These are phyloP conservation scores for Penicillium psychrosexuale DNA, from an alignment of 2,329 filamentous ascomycete species.

Conservation along the genomic window DNA sequence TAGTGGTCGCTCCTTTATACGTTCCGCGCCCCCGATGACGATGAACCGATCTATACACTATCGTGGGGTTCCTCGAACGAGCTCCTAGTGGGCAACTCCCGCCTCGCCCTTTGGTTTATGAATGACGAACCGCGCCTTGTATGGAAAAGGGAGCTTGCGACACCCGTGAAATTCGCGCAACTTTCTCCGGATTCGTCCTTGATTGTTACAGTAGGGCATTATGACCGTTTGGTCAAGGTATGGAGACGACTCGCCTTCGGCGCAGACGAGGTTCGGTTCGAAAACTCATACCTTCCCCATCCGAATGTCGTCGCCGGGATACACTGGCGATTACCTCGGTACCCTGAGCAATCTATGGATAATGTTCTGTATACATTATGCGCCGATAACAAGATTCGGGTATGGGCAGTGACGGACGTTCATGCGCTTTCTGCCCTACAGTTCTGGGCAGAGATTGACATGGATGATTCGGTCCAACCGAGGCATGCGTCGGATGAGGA, in stretches of 20 bases:
- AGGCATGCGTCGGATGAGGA: slow-evolving; percentile 42
- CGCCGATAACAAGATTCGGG: slow-evolving; percentile 71
- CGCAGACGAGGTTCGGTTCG: slow-evolving; percentile 77
- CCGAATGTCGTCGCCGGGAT: slow-evolving; percentile 74
- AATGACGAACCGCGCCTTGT: slow-evolving; percentile 49
- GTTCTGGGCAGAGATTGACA: slow-evolving; percentile 77
- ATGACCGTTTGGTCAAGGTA: slow-evolving; percentile 84
- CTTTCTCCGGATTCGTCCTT: slow-evolving; percentile 86
- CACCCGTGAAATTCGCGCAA: slow-evolving; percentile 66
- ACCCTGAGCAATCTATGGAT: slow-evolving; percentile 73
- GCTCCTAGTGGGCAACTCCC: slow-evolving; percentile 70
- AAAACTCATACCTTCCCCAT: slow-evolving; percentile 87
- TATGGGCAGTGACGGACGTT: slow-evolving; percentile 78
- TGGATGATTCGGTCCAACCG: slow-evolving; percentile 66
- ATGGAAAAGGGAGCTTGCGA: slow-evolving; percentile 75
- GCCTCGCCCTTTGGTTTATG: slow-evolving; percentile 66
- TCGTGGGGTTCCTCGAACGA: slow-evolving; percentile 89
- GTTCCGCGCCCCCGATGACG: slow-evolving; percentile 45
- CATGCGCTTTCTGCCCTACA: slow-evolving; percentile 69
- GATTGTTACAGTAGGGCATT: slow-evolving; percentile 74
- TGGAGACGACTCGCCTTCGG: slow-evolving; percentile 88
- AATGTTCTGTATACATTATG: slow-evolving; percentile 91
- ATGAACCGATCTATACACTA: slow-evolving; percentile 54
- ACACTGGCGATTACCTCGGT: slow-evolving; percentile 78
- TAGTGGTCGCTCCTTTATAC: slow-evolving; percentile 59